Evolutionary conservation across 108 stramenopile species (phyloP).

Genomic region (Hondaea fermentalgiana): DNA sequence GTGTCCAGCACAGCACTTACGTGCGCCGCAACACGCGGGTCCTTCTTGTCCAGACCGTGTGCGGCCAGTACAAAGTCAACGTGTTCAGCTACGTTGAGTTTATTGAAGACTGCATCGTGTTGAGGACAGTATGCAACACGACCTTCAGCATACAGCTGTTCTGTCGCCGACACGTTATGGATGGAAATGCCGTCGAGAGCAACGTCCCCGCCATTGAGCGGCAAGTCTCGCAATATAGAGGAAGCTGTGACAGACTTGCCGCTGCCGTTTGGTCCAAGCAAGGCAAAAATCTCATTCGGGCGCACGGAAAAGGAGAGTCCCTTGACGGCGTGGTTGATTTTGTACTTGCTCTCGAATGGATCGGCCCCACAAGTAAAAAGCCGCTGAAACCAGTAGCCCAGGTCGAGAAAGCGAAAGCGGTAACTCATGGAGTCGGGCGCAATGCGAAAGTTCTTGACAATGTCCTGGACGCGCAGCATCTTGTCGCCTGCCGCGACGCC

Average conservation of each 20-base stretch:
- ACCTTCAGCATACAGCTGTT: not conserved
- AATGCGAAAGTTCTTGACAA: constrained; percentile 20
- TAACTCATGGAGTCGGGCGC: not conserved
- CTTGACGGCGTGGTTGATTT: not conserved
- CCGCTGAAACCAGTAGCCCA: not conserved
- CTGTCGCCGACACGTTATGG: not conserved
- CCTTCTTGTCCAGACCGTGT: not conserved
- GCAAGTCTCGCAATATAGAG: not conserved
- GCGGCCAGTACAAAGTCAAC: not conserved
- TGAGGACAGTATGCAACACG: constrained; percentile 20
- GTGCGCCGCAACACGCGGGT: not conserved
- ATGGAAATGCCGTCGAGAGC: not conserved
- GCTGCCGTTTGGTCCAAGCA: not conserved
- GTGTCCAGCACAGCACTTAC: not conserved
- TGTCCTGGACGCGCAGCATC: constrained; percentile 15
- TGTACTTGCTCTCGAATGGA: not conserved
- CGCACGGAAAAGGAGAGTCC: not conserved
- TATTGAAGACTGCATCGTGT: constrained; percentile 18
- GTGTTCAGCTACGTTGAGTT: not conserved
- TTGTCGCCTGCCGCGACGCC: constrained; percentile 33
- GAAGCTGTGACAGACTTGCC: not conserved
- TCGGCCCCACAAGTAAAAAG: not conserved
- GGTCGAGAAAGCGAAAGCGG: not conserved
- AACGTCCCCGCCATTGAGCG: not conserved
- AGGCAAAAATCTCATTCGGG: not conserved